Evolutionary conservation across 352 stramenopile genomes (phyloP).

Genomic region (Phytopythium vexans): DNA sequence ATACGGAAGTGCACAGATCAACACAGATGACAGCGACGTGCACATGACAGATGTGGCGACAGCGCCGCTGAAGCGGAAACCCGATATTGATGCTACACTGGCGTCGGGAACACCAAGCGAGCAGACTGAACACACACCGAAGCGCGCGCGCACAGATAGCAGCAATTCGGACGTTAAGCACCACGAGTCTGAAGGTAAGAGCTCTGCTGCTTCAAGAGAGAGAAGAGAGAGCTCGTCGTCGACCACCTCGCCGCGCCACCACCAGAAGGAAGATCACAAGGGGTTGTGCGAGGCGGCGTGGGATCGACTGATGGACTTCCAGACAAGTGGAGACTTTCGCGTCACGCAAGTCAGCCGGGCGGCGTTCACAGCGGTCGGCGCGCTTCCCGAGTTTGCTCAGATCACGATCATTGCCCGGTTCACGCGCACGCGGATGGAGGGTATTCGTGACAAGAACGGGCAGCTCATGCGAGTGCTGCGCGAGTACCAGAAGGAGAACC

Average conservation of each 20-base stretch:
- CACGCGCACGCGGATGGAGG: constrained; percentile 49
- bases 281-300: constrained; percentile 59
- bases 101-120: background rate
- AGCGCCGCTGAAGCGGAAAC: constrained; percentile 7
- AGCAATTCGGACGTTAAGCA: constrained; percentile 12
- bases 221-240: constrained; percentile 16
- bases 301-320: constrained; percentile 77
- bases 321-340: constrained; percentile 52
- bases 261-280: constrained; percentile 36
- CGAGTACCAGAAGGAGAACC: constrained; percentile 77
- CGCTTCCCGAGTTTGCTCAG: constrained; percentile 76
- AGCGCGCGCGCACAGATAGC: constrained; percentile 17
- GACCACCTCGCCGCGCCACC: constrained; percentile 14
- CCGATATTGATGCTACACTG: background rate
- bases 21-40: constrained; percentile 17
- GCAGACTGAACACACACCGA: constrained; percentile 4
- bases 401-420: constrained; percentile 70
- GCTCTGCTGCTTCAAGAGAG: constrained; percentile 22
- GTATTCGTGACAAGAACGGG: constrained; percentile 75
- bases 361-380: constrained; percentile 57
- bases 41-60: constrained; percentile 13
- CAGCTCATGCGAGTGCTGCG: constrained; percentile 67
- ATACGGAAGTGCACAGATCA: constrained; percentile 19
- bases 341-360: constrained; percentile 73
- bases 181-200: constrained; percentile 1